These are phyloP conservation scores for Trichosporon sp. DNA, from an alignment of 1,284 basidiomycete species.

Conservation along the genomic window DNA sequence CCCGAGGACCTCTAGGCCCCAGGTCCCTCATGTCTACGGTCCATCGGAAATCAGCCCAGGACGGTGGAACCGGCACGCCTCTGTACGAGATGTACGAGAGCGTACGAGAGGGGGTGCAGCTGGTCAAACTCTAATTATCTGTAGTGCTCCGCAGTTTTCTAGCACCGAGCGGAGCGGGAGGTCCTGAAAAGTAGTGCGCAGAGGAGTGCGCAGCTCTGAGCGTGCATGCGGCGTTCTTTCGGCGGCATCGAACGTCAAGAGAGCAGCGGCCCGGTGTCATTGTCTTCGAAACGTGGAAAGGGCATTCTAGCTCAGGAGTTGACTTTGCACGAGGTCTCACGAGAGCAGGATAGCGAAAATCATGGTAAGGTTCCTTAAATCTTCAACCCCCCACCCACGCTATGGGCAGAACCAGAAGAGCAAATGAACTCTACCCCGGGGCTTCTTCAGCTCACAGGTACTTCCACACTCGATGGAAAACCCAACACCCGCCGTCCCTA, in stretches of 20 bases:
- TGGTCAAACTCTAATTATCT: neutral
- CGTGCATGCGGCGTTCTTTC: neutral
- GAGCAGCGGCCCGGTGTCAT: too few relatives aligned
- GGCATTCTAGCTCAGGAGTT: neutral
- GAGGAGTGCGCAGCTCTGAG: neutral
- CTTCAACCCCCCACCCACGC: neutral
- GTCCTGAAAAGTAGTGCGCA: neutral
- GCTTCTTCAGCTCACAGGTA: neutral
- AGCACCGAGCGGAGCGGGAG: neutral
- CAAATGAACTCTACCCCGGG: neutral
- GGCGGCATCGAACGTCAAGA: neutral
- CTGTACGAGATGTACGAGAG: too few relatives aligned
- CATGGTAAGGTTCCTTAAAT: neutral
- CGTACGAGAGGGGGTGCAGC: neutral
- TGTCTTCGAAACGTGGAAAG: too few relatives aligned
- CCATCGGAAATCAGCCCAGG: neutral
- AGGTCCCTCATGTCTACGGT: too few relatives aligned
- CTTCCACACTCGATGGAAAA: conserved; percentile 3
- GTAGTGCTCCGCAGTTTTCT: neutral
- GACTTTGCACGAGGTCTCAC: neutral
- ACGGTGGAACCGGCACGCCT: neutral
- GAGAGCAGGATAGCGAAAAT: neutral
- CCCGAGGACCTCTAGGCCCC: too few relatives aligned
- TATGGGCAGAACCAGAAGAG: neutral
- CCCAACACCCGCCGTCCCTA: neutral